phyloP scores from a whole-genome alignment of 805 yeast genomes.

The Allodekkera sacchari region DNA sequence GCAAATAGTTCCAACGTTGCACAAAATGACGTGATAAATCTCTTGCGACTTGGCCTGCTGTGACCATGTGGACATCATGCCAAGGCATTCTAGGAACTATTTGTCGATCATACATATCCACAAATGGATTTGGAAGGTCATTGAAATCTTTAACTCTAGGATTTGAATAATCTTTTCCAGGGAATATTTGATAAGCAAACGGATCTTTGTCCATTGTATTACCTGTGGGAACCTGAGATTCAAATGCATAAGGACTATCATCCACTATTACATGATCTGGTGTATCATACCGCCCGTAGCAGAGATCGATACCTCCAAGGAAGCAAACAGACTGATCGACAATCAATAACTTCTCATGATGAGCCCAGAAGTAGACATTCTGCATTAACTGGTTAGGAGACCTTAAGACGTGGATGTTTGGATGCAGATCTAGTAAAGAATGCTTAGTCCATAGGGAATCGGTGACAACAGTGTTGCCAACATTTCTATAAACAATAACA shows the following conservation, averaged over 20 bases:
- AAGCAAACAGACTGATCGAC: constrained; percentile 85
- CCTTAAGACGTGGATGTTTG: constrained; percentile 80
- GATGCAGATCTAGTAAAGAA: constrained; percentile 76
- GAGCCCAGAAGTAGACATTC: constrained; percentile 97
- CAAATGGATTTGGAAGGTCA: constrained; percentile 77
- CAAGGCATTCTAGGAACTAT: constrained; percentile 94
- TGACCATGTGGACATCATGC: constrained; percentile 98
- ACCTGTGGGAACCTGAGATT: constrained; percentile 12
- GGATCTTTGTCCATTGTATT: not conserved
- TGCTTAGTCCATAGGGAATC: constrained; percentile 95
- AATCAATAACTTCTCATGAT: constrained; percentile 87
- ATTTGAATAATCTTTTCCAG: constrained; percentile 96
- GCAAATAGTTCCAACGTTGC: constrained; percentile 92
- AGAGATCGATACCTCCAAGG: constrained; percentile 91
- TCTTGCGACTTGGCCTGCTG: constrained; percentile 89
- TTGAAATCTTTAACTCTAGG: constrained; percentile 87
- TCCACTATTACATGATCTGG: constrained; percentile 90
- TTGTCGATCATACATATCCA: constrained; percentile 82
- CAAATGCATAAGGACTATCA: constrained; percentile 37
- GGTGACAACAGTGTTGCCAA: constrained; percentile 85
- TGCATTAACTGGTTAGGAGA: constrained; percentile 94
- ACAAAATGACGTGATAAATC: constrained; percentile 91
- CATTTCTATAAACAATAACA: constrained; percentile 87
- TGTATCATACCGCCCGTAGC: constrained; percentile 94
- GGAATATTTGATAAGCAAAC: constrained; percentile 56